phyloP scores from a whole-genome alignment of 768 basidiomycete genomes.

The Lentinula sp. region DNA sequence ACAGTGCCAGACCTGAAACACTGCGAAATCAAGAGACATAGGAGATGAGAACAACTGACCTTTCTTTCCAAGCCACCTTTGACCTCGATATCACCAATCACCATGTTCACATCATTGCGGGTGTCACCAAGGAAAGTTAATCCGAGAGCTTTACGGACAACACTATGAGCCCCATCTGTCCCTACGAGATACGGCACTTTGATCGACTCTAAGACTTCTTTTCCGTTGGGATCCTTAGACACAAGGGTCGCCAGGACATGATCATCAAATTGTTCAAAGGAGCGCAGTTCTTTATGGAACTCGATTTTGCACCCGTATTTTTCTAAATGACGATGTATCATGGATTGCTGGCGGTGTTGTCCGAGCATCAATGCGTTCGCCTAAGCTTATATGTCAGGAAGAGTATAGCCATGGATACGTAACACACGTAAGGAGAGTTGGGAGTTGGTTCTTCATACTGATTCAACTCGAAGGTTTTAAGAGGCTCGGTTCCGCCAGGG shows the following conservation, averaged over 20 bases:
- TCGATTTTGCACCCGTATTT: conserved; percentile 14
- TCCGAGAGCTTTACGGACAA: conserved; percentile 10
- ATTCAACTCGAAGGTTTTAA: conserved; percentile 5
- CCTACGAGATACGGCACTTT: conserved; percentile 5
- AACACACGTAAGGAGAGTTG: conserved; percentile 19
- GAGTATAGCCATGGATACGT: neutral
- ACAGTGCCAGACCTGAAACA: conserved; percentile 12
- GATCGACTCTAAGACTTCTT: neutral
- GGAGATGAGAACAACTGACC: neutral
- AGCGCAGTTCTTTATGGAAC: conserved; percentile 20
- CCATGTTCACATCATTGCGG: neutral
- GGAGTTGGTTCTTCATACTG: conserved; percentile 15
- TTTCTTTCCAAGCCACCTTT: conserved; percentile 7
- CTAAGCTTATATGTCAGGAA: neutral
- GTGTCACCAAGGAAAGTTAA: conserved; percentile 13
- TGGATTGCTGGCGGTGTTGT: conserved; percentile 13
- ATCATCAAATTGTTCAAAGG: conserved; percentile 21
- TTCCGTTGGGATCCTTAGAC: neutral
- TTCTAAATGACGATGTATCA: conserved; percentile 9
- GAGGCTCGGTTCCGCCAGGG: neutral
- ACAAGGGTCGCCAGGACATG: conserved; percentile 17
- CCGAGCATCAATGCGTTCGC: neutral
- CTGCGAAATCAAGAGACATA: neutral
- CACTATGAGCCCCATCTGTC: conserved; percentile 10
- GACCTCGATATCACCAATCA: conserved; percentile 13